These are phyloP conservation scores for Madurella fahalii DNA, from an alignment of 2,329 filamentous ascomycete genomes.

Conservation along the genomic window DNA sequence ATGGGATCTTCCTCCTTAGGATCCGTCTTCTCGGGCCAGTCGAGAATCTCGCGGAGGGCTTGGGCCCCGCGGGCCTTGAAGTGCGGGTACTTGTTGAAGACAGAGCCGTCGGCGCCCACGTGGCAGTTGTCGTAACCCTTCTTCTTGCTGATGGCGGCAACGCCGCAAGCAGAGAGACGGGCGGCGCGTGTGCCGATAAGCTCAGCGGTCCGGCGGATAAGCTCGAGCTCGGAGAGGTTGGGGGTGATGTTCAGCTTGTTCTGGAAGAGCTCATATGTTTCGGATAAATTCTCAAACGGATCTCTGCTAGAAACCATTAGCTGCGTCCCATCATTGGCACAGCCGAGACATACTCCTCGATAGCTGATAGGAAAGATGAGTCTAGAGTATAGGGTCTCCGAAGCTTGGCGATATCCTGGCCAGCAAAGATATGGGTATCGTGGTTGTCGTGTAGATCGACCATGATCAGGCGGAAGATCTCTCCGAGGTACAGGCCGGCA, in stretches of 20 bases:
- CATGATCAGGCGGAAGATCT: slow-evolving; percentile 86
- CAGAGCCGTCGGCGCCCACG: slow-evolving; percentile 92
- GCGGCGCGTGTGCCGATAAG: slow-evolving; percentile 93
- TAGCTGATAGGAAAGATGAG: slow-evolving; percentile 85
- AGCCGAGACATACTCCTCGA: slow-evolving; percentile 67
- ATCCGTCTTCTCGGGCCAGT: slow-evolving; percentile 73
- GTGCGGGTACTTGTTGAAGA: slow-evolving; percentile 99
- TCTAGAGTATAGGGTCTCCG: slow-evolving; percentile 87
- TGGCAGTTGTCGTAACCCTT: slow-evolving; percentile 85
- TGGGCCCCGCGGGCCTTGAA: slow-evolving; percentile 91
- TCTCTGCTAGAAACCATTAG: slow-evolving; percentile 52
- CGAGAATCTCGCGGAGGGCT: slow-evolving; percentile 89
- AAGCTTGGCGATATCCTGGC: slow-evolving; percentile 74
- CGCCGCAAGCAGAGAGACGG: slow-evolving; percentile 87
- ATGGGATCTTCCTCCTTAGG: slow-evolving; percentile 78
- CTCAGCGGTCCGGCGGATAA: slow-evolving; percentile 84
- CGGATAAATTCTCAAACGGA: slow-evolving; percentile 89
- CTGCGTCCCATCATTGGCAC: background rate
- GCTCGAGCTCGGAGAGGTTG: slow-evolving; percentile 76
- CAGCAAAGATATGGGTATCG: slow-evolving; percentile 71
- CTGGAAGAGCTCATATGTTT: slow-evolving; percentile 79
- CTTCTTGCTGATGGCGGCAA: slow-evolving; percentile 95
- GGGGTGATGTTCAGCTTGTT: slow-evolving; percentile 68
- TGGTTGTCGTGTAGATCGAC: slow-evolving; percentile 80
- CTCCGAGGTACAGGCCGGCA: slow-evolving; percentile 87